Evolutionary conservation across 140 eudicot species (phyloP), one percentile per base, ranked within the genome.

Genomic region (Bidens hawaiensis): DNA sequence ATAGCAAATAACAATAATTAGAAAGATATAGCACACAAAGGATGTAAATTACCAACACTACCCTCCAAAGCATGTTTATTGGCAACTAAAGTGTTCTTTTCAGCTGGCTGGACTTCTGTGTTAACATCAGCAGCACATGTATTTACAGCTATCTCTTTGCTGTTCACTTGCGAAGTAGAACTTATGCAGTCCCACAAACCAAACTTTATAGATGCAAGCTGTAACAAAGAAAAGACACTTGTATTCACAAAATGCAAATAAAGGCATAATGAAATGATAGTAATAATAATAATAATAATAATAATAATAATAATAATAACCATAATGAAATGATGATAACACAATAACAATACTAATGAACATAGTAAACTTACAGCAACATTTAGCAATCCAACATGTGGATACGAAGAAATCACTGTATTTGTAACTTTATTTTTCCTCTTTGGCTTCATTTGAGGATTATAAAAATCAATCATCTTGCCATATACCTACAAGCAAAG

Each of bases 151-250:
- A 50, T 75, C 38, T 58, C 67, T 28, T 72, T 72, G 53, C 57
- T 42, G 50, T 72, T 55, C 18, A 52, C 58, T 70, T 78, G 83
- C 28, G 74, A 64, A n/a, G n/a, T n/a, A 16, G 83, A 88, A 64
- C 69, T 75, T 79, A 79, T 66, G 74, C 76, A 74, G 72, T 90
- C 90, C 78, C 87, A 86, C 75, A 86, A 66, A 59, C 97, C 97
- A 61, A 45, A 53, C 78, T 77, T 83, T n/a, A 90, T 81, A 54
- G 85, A 84, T 36, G 75, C 65, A 14, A 86, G 77, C 97, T 86
- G 90, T 68, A 64, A 64, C 19, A 69, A 45, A 56, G 38, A 3
- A 17, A 34, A 10, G 18, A 11, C n/a, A 42, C 17, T n/a, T n/a
- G n/a, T n/a, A n/a, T n/a, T 24, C 28, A 12, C 45, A 40, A 41